Conservation (phyloP, 768 basidiomycete species). For the Lactarius tabidus region DNA sequence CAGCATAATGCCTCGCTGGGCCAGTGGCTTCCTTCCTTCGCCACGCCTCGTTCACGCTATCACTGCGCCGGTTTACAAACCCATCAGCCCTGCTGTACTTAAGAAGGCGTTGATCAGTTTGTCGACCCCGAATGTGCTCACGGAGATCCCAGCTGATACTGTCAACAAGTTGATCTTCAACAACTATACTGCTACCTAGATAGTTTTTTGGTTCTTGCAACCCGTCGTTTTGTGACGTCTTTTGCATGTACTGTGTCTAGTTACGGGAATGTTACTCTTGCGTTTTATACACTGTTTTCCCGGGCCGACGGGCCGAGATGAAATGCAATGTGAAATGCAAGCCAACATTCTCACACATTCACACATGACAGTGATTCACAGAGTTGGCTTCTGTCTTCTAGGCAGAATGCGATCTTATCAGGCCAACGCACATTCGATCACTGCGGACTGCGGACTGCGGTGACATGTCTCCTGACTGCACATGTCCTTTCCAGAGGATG, state of each 20-base stretch:
- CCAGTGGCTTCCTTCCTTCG: slow-evolving; percentile 50
- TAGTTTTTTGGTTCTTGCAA: background rate
- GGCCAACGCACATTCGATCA: background rate
- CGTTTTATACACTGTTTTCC: background rate
- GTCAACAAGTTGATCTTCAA: slow-evolving; percentile 64
- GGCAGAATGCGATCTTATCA: background rate
- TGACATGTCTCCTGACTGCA: background rate
- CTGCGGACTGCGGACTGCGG: slow-evolving; percentile 10
- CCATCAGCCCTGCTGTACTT: slow-evolving; percentile 63
- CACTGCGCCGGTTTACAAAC: slow-evolving; percentile 36
- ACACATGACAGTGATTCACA: no score
- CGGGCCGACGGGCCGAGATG: background rate
- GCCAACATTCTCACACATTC: no score
- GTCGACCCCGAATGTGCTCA: slow-evolving; percentile 48
- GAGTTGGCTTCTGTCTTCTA: no score
- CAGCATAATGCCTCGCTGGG: slow-evolving; percentile 52
- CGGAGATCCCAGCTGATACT: slow-evolving; percentile 46
- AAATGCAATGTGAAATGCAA: no score
- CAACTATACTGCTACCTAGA: slow-evolving; percentile 18
- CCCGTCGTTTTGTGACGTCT: slow-evolving; percentile 3
- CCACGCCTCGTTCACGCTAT: slow-evolving; percentile 41
- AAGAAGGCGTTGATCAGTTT: slow-evolving; percentile 71
- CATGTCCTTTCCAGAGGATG: no score
- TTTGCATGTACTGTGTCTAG: slow-evolving; percentile 3
- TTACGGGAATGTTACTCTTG: background rate